Conservation (phyloP, 2,329 filamentous ascomycete species). For the Fusarium udum region DNA sequence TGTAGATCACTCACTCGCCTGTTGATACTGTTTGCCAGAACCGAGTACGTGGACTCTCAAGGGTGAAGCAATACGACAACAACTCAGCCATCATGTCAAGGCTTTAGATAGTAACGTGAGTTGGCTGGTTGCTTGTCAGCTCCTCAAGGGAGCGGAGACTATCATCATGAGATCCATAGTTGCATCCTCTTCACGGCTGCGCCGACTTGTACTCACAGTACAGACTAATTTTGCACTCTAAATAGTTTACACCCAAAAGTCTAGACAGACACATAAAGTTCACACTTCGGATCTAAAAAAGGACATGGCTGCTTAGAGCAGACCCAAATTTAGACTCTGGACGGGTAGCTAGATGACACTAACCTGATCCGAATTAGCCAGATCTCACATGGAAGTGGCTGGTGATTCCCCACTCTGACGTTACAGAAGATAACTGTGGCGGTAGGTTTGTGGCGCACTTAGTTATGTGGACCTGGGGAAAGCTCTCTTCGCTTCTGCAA, state of each 20-base stretch:
- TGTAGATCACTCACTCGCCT: neutral
- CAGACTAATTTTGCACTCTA: conserved; percentile 3
- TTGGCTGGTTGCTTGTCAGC: neutral
- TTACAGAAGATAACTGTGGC: conserved; percentile 17
- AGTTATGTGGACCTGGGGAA: conserved; percentile 19
- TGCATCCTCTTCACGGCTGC: neutral
- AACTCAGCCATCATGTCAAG: neutral
- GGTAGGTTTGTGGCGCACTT: conserved; percentile 13
- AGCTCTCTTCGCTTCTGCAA: conserved; percentile 33
- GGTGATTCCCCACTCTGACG: conserved; percentile 27
- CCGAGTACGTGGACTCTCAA: conserved; percentile 15
- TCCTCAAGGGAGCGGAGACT: conserved; percentile 7
- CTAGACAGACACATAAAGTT: conserved; percentile 4
- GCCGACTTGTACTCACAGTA: conserved; percentile 30
- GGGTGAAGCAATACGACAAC: neutral
- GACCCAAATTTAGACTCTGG: conserved; percentile 38
- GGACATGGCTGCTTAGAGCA: conserved; percentile 30
- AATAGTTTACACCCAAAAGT: conserved; percentile 8
- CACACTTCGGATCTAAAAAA: conserved; percentile 14
- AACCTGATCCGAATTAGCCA: neutral
- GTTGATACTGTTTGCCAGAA: neutral
- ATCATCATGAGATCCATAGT: neutral
- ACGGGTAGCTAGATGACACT: conserved; percentile 23
- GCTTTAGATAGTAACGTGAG: neutral
- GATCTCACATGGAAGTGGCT: conserved; percentile 28